A percentile compares a stretch with the other conserved stretches of the same genome.
Conservation (phyloP, 2,329 filamentous ascomycete genomes). For the Stagonosporopsis vannaccii region DNA sequence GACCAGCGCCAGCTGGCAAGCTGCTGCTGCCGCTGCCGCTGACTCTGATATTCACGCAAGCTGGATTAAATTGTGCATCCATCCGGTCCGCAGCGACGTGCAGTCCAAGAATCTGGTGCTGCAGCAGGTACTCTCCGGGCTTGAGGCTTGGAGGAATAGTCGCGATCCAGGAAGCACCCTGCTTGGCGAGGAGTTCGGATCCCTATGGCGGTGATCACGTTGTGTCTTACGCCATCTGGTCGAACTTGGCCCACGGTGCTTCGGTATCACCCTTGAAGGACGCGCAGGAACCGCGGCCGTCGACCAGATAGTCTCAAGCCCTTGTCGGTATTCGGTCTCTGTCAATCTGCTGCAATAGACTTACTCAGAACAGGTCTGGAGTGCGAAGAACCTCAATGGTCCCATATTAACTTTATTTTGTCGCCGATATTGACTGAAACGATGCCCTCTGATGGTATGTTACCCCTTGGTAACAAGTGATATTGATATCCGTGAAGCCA, state of each 20-base stretch:
- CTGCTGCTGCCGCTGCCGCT: slow-evolving; percentile 13
- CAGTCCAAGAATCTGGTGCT: slow-evolving; percentile 31
- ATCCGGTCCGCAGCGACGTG: slow-evolving; percentile 26
- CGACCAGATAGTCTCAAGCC: slow-evolving; percentile 42
- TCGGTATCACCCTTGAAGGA: slow-evolving; percentile 46
- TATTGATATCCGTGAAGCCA: slow-evolving; percentile 26
- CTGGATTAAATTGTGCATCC: slow-evolving; percentile 30
- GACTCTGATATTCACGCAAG: slow-evolving; percentile 27
- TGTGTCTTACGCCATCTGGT: slow-evolving; percentile 43
- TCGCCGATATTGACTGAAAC: slow-evolving; percentile 33
- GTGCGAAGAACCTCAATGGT: slow-evolving; percentile 43
- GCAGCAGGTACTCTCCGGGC: slow-evolving; percentile 37
- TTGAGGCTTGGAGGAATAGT: slow-evolving; percentile 40
- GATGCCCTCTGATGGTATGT: slow-evolving; percentile 28
- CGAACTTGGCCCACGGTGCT: slow-evolving; percentile 50
- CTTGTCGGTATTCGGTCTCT: background rate
- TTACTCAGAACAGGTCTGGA: slow-evolving; percentile 44
- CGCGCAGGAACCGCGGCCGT: slow-evolving; percentile 42
- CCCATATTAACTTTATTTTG: slow-evolving; percentile 42
- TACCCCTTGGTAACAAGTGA: slow-evolving; percentile 35
- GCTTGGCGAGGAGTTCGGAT: slow-evolving; percentile 44
- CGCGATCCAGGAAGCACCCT: slow-evolving; percentile 46
- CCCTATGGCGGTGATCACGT: slow-evolving; percentile 42
- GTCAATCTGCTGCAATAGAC: background rate
- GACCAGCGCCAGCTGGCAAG: slow-evolving; percentile 25